A percentile compares a stretch with the other conserved stretches of the same genome.
These are phyloP conservation scores for Suhomyces maxii DNA, from an alignment of 1,139 yeast genomes.

Conservation along the genomic window DNA sequence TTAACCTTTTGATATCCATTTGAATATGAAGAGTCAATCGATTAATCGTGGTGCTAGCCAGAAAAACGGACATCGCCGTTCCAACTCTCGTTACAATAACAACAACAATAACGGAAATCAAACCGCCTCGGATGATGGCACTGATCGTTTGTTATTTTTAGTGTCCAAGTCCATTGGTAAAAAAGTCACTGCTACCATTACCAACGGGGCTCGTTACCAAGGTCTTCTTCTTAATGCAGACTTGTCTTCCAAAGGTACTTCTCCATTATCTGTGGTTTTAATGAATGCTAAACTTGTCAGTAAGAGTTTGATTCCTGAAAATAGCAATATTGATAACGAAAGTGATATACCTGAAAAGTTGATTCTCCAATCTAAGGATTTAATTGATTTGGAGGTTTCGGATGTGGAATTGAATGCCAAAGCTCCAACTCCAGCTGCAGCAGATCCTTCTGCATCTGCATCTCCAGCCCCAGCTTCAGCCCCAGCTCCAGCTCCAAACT, in stretches of 20 bases:
- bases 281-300: conserved; percentile 40
- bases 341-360: conserved; percentile 42
- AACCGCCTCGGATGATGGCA: conserved; percentile 21
- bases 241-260: conserved; percentile 20
- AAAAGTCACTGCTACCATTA: conserved; percentile 55
- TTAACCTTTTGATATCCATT: no score
- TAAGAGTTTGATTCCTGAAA: conserved; percentile 36
- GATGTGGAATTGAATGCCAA: conserved; percentile 32
- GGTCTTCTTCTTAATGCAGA: conserved; percentile 55
- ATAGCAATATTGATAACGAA: conserved; percentile 29
- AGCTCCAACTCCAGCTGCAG: background rate
- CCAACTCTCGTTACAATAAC: conserved; percentile 22
- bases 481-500: background rate
- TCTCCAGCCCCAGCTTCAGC: conserved; percentile 1
- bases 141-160: conserved; percentile 36
- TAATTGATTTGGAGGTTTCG: conserved; percentile 58
- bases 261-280: conserved; percentile 52
- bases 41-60: conserved; percentile 20
- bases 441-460: conserved; percentile 1
- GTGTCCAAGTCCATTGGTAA: conserved; percentile 59
- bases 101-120: conserved; percentile 19
- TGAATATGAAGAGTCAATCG: conserved; percentile 26
- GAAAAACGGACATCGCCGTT: conserved; percentile 29
- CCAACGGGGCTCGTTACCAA: conserved; percentile 58
- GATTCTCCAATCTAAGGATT: conserved; percentile 57